These are phyloP conservation scores for Cercophora samala DNA, from an alignment of 495 filamentous ascomycete species.

Conservation along the genomic window DNA sequence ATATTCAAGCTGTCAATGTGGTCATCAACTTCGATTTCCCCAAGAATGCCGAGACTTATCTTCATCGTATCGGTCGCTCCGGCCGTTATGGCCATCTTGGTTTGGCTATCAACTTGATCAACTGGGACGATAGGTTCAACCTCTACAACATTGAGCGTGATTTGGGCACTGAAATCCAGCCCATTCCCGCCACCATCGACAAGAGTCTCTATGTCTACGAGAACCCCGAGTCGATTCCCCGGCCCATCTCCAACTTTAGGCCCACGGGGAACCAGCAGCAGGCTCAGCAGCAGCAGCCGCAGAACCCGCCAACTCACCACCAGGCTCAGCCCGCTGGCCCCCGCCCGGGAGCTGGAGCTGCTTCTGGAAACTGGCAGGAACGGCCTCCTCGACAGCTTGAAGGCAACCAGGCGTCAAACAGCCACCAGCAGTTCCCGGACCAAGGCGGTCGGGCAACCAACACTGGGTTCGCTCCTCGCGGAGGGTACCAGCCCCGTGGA, in stretches of 20 bases:
- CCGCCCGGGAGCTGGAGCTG: slow-evolving; percentile 12
- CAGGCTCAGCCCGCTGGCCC: slow-evolving; percentile 23
- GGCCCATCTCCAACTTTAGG: slow-evolving; percentile 57
- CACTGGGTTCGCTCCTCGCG: slow-evolving; percentile 24
- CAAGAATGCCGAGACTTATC: slow-evolving; percentile 98
- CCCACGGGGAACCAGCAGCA: slow-evolving; percentile 26
- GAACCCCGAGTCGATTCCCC: slow-evolving; percentile 87
- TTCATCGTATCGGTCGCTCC: slow-evolving; percentile 96
- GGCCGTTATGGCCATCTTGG: slow-evolving; percentile 96
- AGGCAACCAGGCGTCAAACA: background rate
- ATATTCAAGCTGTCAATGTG: slow-evolving; percentile 99
- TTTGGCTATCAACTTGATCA: slow-evolving; percentile 97
- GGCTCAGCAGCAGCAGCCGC: slow-evolving; percentile 29
- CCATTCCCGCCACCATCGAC: slow-evolving; percentile 91
- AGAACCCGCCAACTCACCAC: slow-evolving; percentile 24
- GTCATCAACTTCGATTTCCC: slow-evolving; percentile 99
- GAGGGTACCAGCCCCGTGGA: slow-evolving; percentile 41
- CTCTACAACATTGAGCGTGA: slow-evolving; percentile 98
- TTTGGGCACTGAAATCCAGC: slow-evolving; percentile 92
- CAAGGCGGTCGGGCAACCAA: background rate
- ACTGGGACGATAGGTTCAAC: slow-evolving; percentile 99
- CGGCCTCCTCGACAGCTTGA: background rate
- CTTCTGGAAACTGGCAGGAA: slow-evolving; percentile 28
- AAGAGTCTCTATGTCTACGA: slow-evolving; percentile 99
- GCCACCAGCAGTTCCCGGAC: background rate